Base-by-base conservation (phyloP, 106 monocot species). In the Phalaenopsis aphrodite region DNA sequence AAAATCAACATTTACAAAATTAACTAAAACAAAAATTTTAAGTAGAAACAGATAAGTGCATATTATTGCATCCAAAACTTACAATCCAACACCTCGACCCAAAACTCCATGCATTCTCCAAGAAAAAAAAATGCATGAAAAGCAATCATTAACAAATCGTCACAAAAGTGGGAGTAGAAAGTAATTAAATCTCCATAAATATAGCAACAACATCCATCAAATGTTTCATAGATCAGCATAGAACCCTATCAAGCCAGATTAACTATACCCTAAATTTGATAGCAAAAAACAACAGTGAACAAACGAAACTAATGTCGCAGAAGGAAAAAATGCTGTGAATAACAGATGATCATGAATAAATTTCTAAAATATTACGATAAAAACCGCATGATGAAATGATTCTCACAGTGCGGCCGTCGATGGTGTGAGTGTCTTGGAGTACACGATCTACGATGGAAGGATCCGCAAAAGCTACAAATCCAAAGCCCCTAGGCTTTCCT, bases 391-490 rank as follows among this genome's bases (percentile, higher is more conserved):
- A 76, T 0, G 17, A 76, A 2, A 49, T 12, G 55, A 57, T 4
- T 11, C 55, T 77, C 82, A 89, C 89, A 76, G 82, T 77, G 23
- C 89, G 75, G 21, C 89, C 89, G 42, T 89, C 89, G 47, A 89
- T 89, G 24, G 65, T 82, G 68, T 89, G 89, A 36, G 86, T 82
- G n/a, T 89, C 84, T 81, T 69, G 81, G 8, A 89, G 78, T 15
- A 81, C 79, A 41, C 78, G 36, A 41, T 86, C 86, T 3, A 82
- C 41, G 14, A 86, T 74, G 15, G 79, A 67, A 43, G 86, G 86
- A 69, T 86, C 86, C 0, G 82, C 79, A 16, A 82, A 81, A 16
- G 78, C 81, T 15, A 82, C 47, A 57, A 81, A 84, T 24, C 84
- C 84, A 18, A 87, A 81, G 9, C 84, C 86, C 19, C 83, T 77